Evolutionary conservation across 495 filamentous ascomycete species (phyloP).

Genomic region (Tuber borchii): DNA sequence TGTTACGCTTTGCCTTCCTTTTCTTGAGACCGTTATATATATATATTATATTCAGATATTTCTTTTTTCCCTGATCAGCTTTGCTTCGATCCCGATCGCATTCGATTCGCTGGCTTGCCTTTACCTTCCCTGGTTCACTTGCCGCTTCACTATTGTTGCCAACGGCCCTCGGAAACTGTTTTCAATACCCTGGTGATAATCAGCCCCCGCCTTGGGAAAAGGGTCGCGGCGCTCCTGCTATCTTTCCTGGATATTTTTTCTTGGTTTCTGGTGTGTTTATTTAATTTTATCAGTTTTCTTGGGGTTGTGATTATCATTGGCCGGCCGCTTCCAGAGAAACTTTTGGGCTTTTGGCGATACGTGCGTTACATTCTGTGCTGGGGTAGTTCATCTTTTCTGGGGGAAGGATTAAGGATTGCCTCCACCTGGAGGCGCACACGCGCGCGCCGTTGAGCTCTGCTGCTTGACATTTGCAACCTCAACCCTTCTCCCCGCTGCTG

Average conservation of each 20-base stretch:
- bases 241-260: constrained; percentile 28
- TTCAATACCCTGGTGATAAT: constrained; percentile 30
- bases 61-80: constrained; percentile 35
- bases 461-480: constrained; percentile 31
- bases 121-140: constrained; percentile 32
- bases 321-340: constrained; percentile 28
- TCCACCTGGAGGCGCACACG: constrained; percentile 35
- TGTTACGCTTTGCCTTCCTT: constrained; percentile 31
- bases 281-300: not conserved
- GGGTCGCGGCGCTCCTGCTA: constrained; percentile 27
- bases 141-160: constrained; percentile 37
- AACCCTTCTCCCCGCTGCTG: constrained; percentile 16
- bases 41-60: constrained; percentile 36
- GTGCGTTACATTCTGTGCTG: constrained; percentile 20
- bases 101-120: constrained; percentile 38
- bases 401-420: constrained; percentile 27
- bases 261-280: constrained; percentile 12
- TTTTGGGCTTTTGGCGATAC: constrained; percentile 25
- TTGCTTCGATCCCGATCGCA: constrained; percentile 39
- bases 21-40: constrained; percentile 25
- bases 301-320: not conserved
- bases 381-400: constrained; percentile 17
- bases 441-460: constrained; percentile 32
- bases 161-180: constrained; percentile 35
- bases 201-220: constrained; percentile 22